Evolutionary conservation across 139 green algal genomes (phyloP), one percentile per base, ranked within the genome.

Genomic region (Monoraphidium neglectum): DNA sequence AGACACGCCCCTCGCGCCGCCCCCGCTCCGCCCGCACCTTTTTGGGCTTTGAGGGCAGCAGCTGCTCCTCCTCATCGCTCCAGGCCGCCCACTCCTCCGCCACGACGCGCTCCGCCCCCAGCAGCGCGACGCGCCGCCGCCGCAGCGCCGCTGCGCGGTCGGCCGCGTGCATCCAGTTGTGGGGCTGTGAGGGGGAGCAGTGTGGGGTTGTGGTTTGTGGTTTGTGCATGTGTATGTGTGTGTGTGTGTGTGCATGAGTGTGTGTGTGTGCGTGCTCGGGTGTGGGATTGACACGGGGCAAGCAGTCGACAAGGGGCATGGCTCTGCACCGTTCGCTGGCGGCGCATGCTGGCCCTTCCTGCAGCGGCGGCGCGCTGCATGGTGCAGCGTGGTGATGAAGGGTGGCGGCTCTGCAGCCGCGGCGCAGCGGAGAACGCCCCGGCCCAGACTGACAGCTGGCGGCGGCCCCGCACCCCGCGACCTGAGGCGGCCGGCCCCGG

Each of bases 121-220:
- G 28, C 71, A 77, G 59, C 57, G 68, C 37, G 28, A 51, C 59
- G 21, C 30, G 26, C 38, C 68, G 67, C 38, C 71, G 71, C 15
- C 46, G 59, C 36, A 69, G 57, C 32, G 71, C 56, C 13, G 10
- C 21, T 4, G 57, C 18, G 23, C 71, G 71, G 28, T 69, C 57
- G 38, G 69, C 71, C 4, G 71, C 71, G 2, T 70, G 43, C 43
- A 51, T 51, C 43, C 43, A 51, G 8, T 12, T 21, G 12, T 51
- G 12, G 43, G 43, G 43, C 43, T 51, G 43, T 8, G 43, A 12
- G 43, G 43, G 43, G 43, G 43, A 51, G 43, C 12, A 51, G 43
- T 51, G 43, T 8, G 32, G 1, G 57, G 28, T 32, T 56, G 56
- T 24, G 71, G 56, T 1, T 59, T 59, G n/a, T 56, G 67, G 40